These are phyloP conservation scores for Trebouxia sp. DNA, from an alignment of 139 green algal genomes.

Conservation along the genomic window DNA sequence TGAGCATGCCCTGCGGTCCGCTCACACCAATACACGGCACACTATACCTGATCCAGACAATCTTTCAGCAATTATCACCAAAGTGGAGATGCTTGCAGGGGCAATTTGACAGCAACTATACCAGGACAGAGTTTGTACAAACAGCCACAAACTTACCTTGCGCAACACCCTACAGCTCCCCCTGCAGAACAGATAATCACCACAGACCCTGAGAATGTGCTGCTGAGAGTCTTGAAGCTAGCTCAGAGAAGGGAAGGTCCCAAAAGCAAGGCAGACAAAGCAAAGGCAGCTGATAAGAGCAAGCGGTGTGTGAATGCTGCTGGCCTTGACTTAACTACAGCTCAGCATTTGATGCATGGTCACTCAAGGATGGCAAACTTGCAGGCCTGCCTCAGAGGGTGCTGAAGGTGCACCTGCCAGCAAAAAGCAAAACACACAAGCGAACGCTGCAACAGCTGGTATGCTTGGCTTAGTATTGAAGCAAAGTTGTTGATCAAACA, in stretches of 20 bases:
- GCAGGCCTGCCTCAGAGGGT: neutral
- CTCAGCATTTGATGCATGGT: too few relatives aligned
- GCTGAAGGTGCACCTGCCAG: neutral
- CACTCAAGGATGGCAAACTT: too few relatives aligned
- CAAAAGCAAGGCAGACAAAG: neutral
- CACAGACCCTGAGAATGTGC: neutral
- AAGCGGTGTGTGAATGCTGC: neutral
- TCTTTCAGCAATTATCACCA: too few relatives aligned
- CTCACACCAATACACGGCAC: constrained; percentile 19
- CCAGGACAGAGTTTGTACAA: constrained; percentile 29
- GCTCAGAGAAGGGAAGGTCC: neutral
- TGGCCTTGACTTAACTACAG: neutral
- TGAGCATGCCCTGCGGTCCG: constrained; percentile 34
- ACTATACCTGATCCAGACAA: too few relatives aligned
- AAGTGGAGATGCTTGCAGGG: neutral
- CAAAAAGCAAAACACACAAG: constrained; percentile 11
- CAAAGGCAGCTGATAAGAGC: constrained; percentile 12
- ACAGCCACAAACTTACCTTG: constrained; percentile 43
- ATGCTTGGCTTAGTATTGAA: too few relatives aligned
- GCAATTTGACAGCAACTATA: constrained; percentile 17
- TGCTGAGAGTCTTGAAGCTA: constrained; percentile 15
- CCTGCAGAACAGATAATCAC: constrained; percentile 17
- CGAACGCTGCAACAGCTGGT: neutral
- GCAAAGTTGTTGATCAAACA: too few relatives aligned
- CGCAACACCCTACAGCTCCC: constrained; percentile 47